Evolutionary conservation across 2,329 filamentous ascomycete genomes (phyloP), one percentile per base, ranked within the genome.

Genomic region (Xylariomycetidae sp.): DNA sequence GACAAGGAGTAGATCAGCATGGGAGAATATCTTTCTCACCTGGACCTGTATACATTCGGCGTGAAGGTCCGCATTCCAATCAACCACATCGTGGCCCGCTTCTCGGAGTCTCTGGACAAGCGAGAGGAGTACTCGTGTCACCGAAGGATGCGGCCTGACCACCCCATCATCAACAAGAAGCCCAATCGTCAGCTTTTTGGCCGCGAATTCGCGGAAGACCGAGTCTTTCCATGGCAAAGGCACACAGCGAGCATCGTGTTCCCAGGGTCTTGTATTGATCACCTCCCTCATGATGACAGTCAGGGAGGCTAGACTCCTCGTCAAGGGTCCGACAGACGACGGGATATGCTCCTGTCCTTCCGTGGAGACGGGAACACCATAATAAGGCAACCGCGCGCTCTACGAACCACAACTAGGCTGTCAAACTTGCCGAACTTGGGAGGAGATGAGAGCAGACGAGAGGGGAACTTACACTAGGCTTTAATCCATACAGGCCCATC

Each of bases 331-430:
- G n/a, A 80, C 58, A 0, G 75, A 66, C 0, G 77, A 82, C 2
- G 77, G 77, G 0, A 82, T 71, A 51, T 82, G 76, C 36, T 80
- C 74, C 46, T 82, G 77, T 3, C 78, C 76, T 25, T 80, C 75
- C 0, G 72, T 80, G 0, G 76, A 79, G 0, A 81, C 77, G 0
- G 73, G 64, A 0, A 77, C 72, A 0, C 74, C 76, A 10, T 64
- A 49, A 31, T 81, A 82, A 0, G 78, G 74, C 1, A 80, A 49
- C 5, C 77, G 66, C 3, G 64, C 62, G 42, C 70, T 79, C 74
- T 79, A 19, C 10, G 3, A 10, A 22, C 16, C 0, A 4, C 37
- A 38, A 8, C 42, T 48, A 25, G 10, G 10, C 9, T 15, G 16
- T 25, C 29, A 11, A 40, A 5, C 38, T 29, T 16, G 6, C 9